Conservation (phyloP, 2,329 filamentous ascomycete species). For the Alternaria consortialis region DNA sequence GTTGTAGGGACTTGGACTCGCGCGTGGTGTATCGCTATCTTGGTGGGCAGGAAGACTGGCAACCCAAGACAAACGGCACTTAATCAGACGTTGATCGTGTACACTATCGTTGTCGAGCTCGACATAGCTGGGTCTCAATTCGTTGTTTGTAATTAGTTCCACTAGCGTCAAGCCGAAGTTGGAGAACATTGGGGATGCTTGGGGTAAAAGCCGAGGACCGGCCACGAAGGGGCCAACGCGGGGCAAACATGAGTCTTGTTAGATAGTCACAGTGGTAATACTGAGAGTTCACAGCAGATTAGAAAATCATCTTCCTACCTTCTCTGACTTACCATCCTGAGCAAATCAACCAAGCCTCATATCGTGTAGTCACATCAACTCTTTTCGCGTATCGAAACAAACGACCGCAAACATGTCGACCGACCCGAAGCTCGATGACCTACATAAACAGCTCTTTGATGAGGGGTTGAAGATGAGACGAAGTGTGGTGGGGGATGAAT, state of each 20-base stretch:
- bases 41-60: conserved; percentile 63
- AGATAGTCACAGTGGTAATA: neutral
- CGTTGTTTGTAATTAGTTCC: neutral
- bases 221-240: conserved; percentile 11
- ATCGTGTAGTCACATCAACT: neutral
- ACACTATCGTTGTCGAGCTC: neutral
- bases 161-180: conserved; percentile 5
- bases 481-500: conserved; percentile 67
- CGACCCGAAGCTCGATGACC: conserved; percentile 52
- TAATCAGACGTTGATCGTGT: conserved; percentile 11
- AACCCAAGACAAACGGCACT: conserved; percentile 21
- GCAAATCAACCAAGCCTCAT: neutral
- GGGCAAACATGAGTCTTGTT: conserved; percentile 9
- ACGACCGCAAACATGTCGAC: conserved; percentile 48
- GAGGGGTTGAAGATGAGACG: conserved; percentile 68
- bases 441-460: conserved; percentile 67
- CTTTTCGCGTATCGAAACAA: neutral
- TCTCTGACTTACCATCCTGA: too few species aligned
- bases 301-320: neutral
- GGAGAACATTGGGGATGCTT: conserved; percentile 36
- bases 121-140: neutral
- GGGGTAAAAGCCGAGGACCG: conserved; percentile 34
- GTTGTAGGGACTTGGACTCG: conserved; percentile 64
- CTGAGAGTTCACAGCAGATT: neutral
- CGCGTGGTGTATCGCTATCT: conserved; percentile 66